These are phyloP conservation scores for Sideroxylon spinosum DNA, from an alignment of 179 eudicot genomes.

Conservation along the genomic window DNA sequence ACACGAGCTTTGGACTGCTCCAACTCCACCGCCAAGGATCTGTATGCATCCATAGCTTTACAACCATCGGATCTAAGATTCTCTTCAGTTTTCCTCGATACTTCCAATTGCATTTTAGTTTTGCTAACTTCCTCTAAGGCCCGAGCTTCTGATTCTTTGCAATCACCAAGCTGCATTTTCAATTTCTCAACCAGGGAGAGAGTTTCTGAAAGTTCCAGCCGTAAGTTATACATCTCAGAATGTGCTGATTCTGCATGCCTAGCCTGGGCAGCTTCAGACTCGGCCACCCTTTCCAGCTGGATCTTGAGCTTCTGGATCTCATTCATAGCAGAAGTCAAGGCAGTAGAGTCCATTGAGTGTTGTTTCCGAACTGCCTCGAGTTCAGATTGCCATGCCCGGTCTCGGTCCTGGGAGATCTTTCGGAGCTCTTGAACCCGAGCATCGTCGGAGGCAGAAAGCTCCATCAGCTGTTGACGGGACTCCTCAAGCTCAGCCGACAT, in stretches of 20 bases:
- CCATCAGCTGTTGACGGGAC: constrained; percentile 55
- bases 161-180: constrained; percentile 42
- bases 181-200: constrained; percentile 42
- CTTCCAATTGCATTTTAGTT: constrained; percentile 39
- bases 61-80: constrained; percentile 33
- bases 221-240: constrained; percentile 49
- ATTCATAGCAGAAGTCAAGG: constrained; percentile 60
- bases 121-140: constrained; percentile 40
- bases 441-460: constrained; percentile 61
- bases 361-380: constrained; percentile 76
- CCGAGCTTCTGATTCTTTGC: constrained; percentile 43
- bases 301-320: constrained; percentile 69
- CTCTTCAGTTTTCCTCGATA: constrained; percentile 35
- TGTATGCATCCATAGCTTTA: constrained; percentile 39
- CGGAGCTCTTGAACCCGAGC: constrained; percentile 65
- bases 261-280: constrained; percentile 51
- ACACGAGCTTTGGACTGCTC: constrained; percentile 51
- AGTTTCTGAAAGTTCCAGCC: constrained; percentile 45
- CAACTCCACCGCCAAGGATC: constrained; percentile 38
- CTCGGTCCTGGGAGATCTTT: constrained; percentile 79
- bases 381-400: constrained; percentile 78
- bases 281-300: constrained; percentile 47
- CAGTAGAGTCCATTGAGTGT: constrained; percentile 62
- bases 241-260: constrained; percentile 46
- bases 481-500: constrained; percentile 53